Conservation (phyloP, 371 early-diverging fungal species). For the Lichtheimia ramosa region DNA sequence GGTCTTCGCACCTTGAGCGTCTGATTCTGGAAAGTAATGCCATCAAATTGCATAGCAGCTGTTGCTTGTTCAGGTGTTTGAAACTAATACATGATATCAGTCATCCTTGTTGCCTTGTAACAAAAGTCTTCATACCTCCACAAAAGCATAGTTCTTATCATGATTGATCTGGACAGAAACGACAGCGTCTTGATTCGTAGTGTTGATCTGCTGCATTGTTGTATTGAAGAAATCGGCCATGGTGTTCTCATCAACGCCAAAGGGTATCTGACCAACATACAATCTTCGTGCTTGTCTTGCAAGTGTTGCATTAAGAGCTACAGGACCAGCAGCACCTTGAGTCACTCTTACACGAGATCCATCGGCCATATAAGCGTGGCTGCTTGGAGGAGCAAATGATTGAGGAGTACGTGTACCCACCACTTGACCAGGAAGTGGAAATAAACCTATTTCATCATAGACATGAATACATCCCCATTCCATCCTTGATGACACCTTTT, state of each 20-base stretch:
- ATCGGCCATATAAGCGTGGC: constrained; percentile 43
- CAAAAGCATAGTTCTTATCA: constrained; percentile 93
- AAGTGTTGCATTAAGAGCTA: constrained; percentile 31
- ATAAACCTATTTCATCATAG: constrained; percentile 59
- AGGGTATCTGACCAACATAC: constrained; percentile 93
- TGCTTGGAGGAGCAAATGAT: constrained; percentile 54
- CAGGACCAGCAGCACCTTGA: constrained; percentile 51
- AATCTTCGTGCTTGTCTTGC: constrained; percentile 80
- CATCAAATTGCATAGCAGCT: constrained; percentile 90
- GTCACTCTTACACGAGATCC: constrained; percentile 33
- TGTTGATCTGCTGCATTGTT: constrained; percentile 73
- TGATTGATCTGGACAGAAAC: constrained; percentile 84
- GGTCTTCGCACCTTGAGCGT: constrained; percentile 91
- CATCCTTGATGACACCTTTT: not conserved
- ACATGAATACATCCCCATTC: not conserved
- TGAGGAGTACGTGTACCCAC: constrained; percentile 64
- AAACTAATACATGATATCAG: constrained; percentile 54
- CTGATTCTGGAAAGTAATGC: constrained; percentile 82
- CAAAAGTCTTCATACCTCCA: constrained; percentile 62
- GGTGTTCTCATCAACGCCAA: constrained; percentile 73
- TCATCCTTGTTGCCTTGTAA: not conserved
- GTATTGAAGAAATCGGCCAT: constrained; percentile 87
- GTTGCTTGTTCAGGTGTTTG: constrained; percentile 89
- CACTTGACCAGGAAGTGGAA: constrained; percentile 90
- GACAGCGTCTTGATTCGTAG: constrained; percentile 66